Base-by-base conservation (phyloP, 176 grass and related monocot species). In the Pontederia paniculata region DNA sequence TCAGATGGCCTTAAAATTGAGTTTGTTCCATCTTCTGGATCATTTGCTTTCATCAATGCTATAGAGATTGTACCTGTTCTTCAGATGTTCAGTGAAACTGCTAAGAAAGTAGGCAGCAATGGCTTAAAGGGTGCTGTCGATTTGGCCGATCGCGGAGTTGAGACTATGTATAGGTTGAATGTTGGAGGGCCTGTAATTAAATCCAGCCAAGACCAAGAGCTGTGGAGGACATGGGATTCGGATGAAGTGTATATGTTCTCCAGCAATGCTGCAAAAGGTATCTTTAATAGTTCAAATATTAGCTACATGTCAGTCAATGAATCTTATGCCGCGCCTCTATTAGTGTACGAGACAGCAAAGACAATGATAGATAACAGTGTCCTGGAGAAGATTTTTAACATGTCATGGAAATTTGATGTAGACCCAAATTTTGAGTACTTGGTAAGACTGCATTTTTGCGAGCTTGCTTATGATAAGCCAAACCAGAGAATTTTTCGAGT, bases 131-230 rank as follows among this genome's bases (percentile, higher is more conserved):
- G 51, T 42, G 3, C 37, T 20, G 43, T 25, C 9, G 23, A 12
- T 55, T 45, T 23, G 41, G 45, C 17, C 2, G 65, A 55, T 45
- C 31, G n/a, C 1, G 69, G 69, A 12, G 43, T 72, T 22, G 69
- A 72, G 23, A 72, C 69, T 19, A 72, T 72, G 69, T 62, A 72
- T 37, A 72, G 69, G 47, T 61, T 72, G 48, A 72, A 72, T 62
- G 69, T 72, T 11, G 69, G 69, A 60, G 69, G 69, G 45, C 57
- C 28, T 11, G 18, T 42, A 21, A 72, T 72, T 41, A 20, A 45
- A 44, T 12, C 69, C n/a, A 52, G 17, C 13, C 47, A 72, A 52
- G 69, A 72, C 28, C 44, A 42, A 21, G 57, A 7, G 23, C 17
- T 72, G 2, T 72, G 69, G 69, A 72, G 69, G 47, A 62, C 21